phyloP scores from a whole-genome alignment of 2,329 filamentous ascomycete species.

The Lachnellula subtilissima region DNA sequence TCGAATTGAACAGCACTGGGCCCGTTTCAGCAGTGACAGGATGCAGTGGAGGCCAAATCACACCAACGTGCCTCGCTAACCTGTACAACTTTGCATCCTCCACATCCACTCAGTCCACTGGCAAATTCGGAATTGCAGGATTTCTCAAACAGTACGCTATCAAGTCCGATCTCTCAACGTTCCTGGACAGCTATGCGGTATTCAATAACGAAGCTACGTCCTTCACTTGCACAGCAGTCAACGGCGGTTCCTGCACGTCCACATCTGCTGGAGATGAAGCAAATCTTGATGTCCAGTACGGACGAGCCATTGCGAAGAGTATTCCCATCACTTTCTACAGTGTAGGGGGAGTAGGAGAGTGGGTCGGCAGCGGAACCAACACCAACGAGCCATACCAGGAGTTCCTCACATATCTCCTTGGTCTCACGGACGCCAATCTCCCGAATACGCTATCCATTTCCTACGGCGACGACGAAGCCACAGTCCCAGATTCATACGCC shows the following conservation, averaged over 20 bases:
- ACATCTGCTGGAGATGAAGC: slow-evolving; percentile 40
- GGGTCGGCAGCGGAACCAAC: slow-evolving; percentile 42
- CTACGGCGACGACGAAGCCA: slow-evolving; percentile 50
- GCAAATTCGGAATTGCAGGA: slow-evolving; percentile 26
- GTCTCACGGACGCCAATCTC: slow-evolving; percentile 45
- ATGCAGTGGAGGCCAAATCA: slow-evolving; percentile 24
- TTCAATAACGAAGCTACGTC: slow-evolving; percentile 28
- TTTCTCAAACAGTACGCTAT: slow-evolving; percentile 27
- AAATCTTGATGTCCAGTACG: slow-evolving; percentile 56
- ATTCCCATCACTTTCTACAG: slow-evolving; percentile 52
- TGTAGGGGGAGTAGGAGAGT: slow-evolving; percentile 51
- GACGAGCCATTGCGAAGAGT: slow-evolving; percentile 50
- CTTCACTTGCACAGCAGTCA: slow-evolving; percentile 29
- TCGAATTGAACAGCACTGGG: neutral
- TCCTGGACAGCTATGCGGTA: slow-evolving; percentile 24
- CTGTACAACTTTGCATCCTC: slow-evolving; percentile 26
- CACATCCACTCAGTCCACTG: slow-evolving; percentile 15
- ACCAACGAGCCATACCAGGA: slow-evolving; percentile 65
- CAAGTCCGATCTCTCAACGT: slow-evolving; percentile 24
- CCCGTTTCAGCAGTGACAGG: slow-evolving; percentile 22
- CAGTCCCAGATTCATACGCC: slow-evolving; percentile 50
- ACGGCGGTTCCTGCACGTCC: slow-evolving; percentile 30
- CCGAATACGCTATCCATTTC: slow-evolving; percentile 56
- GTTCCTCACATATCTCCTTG: slow-evolving; percentile 55
- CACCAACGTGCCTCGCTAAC: slow-evolving; percentile 27